Evolutionary conservation across 768 basidiomycete species (phyloP).

Genomic region (Lentinula boryana): DNA sequence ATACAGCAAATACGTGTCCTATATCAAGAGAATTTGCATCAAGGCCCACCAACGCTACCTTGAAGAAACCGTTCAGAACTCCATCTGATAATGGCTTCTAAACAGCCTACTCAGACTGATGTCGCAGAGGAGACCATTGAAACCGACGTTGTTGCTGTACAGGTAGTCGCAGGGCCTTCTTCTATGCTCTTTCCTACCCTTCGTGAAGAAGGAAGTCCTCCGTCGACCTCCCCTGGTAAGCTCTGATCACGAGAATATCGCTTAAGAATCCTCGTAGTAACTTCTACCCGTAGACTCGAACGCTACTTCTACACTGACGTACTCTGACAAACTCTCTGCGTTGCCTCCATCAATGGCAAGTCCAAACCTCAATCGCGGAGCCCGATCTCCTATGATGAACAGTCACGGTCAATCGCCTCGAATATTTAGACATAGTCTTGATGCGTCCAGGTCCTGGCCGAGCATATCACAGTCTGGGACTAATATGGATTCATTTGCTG

Average conservation of each 20-base stretch:
- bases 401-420: slow-evolving; percentile 21
- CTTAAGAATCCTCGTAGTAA: not conserved
- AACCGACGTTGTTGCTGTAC: not conserved
- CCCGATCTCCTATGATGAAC: slow-evolving; percentile 24
- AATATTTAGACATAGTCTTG: slow-evolving; percentile 33
- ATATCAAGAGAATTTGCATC: not conserved
- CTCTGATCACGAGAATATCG: not conserved
- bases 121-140: not conserved
- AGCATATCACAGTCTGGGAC: slow-evolving; percentile 18
- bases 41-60: not conserved
- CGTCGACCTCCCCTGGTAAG: slow-evolving; percentile 1
- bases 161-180: not conserved
- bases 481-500: slow-evolving; percentile 6
- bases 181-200: slow-evolving; percentile 1
- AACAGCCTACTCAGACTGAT: not conserved
- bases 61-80: not conserved
- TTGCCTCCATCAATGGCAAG: slow-evolving; percentile 25
- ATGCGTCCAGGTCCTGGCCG: slow-evolving; percentile 35
- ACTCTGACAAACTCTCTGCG: slow-evolving; percentile 39
- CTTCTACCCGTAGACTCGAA: slow-evolving; percentile 19
- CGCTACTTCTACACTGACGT: slow-evolving; percentile 30
- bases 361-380: slow-evolving; percentile 21
- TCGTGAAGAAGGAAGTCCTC: not conserved
- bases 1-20: not conserved
- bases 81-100: not conserved